These are phyloP conservation scores for Pichia sp. DNA, from an alignment of 1,139 yeast genomes.

Conservation along the genomic window DNA sequence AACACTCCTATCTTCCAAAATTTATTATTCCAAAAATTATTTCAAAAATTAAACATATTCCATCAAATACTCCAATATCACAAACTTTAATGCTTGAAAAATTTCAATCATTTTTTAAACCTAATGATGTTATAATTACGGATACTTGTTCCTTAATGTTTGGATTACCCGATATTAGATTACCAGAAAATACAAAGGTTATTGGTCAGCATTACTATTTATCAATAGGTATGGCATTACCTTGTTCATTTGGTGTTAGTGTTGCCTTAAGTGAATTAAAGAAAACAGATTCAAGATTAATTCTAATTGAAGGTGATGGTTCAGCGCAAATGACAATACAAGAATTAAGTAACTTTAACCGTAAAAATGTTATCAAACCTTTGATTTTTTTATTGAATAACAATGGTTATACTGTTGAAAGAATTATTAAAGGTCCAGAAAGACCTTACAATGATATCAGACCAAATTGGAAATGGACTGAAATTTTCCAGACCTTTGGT, in stretches of 20 bases:
- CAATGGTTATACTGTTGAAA: slow-evolving; percentile 81
- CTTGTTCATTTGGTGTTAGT: slow-evolving; percentile 76
- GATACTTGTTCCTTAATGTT: slow-evolving; percentile 81
- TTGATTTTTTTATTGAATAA: slow-evolving; percentile 70
- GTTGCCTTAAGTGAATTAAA: slow-evolving; percentile 55
- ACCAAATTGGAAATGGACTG: slow-evolving; percentile 73
- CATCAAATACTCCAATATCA: slow-evolving; percentile 31
- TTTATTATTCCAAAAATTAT: slow-evolving; percentile 17
- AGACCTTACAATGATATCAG: slow-evolving; percentile 76
- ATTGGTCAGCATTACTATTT: slow-evolving; percentile 69
- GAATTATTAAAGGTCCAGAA: slow-evolving; percentile 72
- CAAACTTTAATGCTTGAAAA: slow-evolving; percentile 31
- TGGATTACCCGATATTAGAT: slow-evolving; percentile 55
- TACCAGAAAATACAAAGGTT: slow-evolving; percentile 47
- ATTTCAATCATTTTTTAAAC: slow-evolving; percentile 37
- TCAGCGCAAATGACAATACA: slow-evolving; percentile 87
- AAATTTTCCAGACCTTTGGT: slow-evolving; percentile 62
- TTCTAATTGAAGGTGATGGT: slow-evolving; percentile 82
- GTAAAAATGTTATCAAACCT: slow-evolving; percentile 51
- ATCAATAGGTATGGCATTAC: slow-evolving; percentile 82
- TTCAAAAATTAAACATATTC: slow-evolving; percentile 19
- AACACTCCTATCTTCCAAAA: slow-evolving; percentile 33
- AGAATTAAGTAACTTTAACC: slow-evolving; percentile 65
- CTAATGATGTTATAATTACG: slow-evolving; percentile 59
- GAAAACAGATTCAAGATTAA: slow-evolving; percentile 42